phyloP scores from a whole-genome alignment of 192 early-diverging fungal genomes.

The Allomyces macrogynus region DNA sequence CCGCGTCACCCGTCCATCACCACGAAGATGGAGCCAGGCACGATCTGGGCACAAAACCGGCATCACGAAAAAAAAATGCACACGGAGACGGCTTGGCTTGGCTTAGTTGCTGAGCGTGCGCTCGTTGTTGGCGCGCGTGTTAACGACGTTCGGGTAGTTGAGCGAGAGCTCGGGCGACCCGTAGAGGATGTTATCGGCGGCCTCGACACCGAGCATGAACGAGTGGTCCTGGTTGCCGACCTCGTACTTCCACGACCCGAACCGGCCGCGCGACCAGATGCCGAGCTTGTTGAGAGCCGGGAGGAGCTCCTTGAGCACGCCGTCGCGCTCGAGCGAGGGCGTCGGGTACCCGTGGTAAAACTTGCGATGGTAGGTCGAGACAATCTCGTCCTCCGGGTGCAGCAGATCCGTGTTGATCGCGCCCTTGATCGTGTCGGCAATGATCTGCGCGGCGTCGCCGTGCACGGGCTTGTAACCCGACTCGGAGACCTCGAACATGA shows the following conservation, averaged over 20 bases:
- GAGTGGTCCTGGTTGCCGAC: slow-evolving; percentile 18
- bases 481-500: slow-evolving; percentile 16
- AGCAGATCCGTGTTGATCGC: slow-evolving; percentile 12
- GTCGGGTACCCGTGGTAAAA: slow-evolving; percentile 16
- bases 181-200: slow-evolving; percentile 11
- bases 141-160: slow-evolving; percentile 11
- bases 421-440: slow-evolving; percentile 14
- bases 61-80: no score
- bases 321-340: slow-evolving; percentile 12
- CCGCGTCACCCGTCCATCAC: no score
- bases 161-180: slow-evolving; percentile 16
- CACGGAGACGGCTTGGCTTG: no score
- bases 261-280: slow-evolving; percentile 15
- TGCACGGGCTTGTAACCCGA: slow-evolving; percentile 11
- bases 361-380: slow-evolving; percentile 10
- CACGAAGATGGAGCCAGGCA: no score
- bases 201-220: slow-evolving; percentile 16
- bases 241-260: slow-evolving; percentile 17
- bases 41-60: no score
- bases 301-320: slow-evolving; percentile 5
- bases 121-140: slow-evolving; percentile 12
- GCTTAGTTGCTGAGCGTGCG: slow-evolving; percentile 1
- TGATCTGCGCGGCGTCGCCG: slow-evolving; percentile 4
- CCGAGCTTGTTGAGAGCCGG: slow-evolving; percentile 8
- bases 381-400: slow-evolving; percentile 12